These are phyloP conservation scores for Condylostoma magnum DNA, from an alignment of 169 alveolate genomes.

Conservation along the genomic window DNA sequence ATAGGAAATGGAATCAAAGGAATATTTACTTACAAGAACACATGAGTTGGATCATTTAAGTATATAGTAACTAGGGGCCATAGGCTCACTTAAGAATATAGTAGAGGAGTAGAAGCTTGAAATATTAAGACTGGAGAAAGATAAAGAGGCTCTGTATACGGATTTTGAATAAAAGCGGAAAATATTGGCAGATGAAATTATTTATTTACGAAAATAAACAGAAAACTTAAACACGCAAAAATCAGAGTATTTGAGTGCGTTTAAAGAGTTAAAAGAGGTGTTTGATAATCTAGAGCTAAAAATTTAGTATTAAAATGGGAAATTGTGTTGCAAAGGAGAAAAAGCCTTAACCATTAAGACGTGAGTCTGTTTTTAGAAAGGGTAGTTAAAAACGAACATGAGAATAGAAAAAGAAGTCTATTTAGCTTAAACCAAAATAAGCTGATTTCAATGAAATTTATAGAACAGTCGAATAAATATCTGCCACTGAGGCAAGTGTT, in stretches of 20 bases:
- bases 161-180: conserved; percentile 16
- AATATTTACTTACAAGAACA: background rate
- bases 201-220: background rate
- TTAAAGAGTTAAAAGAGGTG: background rate
- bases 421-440: background rate
- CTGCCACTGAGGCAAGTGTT: background rate
- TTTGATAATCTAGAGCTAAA: conserved; percentile 4
- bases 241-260: conserved; percentile 4
- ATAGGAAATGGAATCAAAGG: background rate
- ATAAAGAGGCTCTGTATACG: background rate
- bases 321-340: no score
- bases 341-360: no score
- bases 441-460: background rate
- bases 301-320: no score
- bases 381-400: background rate
- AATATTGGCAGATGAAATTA: conserved; percentile 8
- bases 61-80: background rate
- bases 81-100: background rate
- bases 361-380: no score
- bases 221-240: background rate
- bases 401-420: background rate
- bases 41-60: background rate
- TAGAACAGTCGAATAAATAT: background rate
- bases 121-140: background rate
- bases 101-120: background rate